Conservation (phyloP, 352 stramenopile species). For the Globisporangium nagaii region DNA sequence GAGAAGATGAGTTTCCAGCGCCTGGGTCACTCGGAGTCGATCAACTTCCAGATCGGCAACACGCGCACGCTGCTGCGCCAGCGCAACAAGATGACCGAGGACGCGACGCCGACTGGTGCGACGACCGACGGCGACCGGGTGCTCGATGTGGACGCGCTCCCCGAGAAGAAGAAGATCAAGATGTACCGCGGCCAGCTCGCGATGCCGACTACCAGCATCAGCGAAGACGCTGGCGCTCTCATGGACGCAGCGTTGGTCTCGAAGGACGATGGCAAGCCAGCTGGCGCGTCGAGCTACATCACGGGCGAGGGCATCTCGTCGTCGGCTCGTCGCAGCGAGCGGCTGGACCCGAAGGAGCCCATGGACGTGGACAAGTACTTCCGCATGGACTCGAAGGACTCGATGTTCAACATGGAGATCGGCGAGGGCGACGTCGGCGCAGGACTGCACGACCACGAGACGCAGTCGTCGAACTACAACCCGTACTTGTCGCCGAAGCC, state of each 20-base stretch:
- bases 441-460: constrained; percentile 18
- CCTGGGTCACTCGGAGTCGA: constrained; percentile 63
- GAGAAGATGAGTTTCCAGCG: constrained; percentile 60
- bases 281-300: constrained; percentile 20
- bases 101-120: constrained; percentile 17
- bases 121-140: constrained; percentile 48
- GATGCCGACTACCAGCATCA: constrained; percentile 30
- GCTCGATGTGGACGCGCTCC: constrained; percentile 40
- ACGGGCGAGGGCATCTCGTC: constrained; percentile 30
- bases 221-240: constrained; percentile 21
- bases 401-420: constrained; percentile 33
- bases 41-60: constrained; percentile 84
- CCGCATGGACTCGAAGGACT: constrained; percentile 55
- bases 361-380: constrained; percentile 40
- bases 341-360: constrained; percentile 15
- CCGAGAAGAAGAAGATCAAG: constrained; percentile 82
- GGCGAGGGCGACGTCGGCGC: constrained; percentile 18
- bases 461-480: constrained; percentile 30
- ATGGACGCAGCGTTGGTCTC: no score
- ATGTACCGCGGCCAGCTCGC: constrained; percentile 32
- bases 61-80: constrained; percentile 79
- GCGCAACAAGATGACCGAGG: constrained; percentile 72
- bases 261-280: constrained; percentile 2
- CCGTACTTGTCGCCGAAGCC: constrained; percentile 55
- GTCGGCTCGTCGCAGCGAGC: constrained; percentile 20